phyloP scores from a whole-genome alignment of 805 yeast genomes.

The Saccharomycopsis fermentans region DNA sequence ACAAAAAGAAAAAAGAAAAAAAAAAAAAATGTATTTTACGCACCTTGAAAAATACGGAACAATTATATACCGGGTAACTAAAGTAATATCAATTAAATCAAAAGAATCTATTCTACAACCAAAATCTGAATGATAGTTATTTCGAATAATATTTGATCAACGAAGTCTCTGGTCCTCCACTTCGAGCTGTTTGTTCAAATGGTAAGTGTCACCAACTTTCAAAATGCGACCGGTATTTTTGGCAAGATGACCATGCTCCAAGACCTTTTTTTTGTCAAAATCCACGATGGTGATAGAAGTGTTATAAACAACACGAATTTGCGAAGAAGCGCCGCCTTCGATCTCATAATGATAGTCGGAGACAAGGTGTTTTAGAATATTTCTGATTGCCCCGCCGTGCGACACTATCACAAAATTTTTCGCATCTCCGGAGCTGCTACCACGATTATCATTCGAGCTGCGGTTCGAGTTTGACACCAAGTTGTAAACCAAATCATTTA shows the following conservation, averaged over 20 bases:
- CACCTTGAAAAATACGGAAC: not conserved
- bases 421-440: not conserved
- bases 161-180: slow-evolving; percentile 40
- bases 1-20: not conserved
- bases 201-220: slow-evolving; percentile 55
- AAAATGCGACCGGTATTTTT: slow-evolving; percentile 5
- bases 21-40: not conserved
- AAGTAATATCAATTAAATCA: too few relatives aligned
- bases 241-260: slow-evolving; percentile 30
- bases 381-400: slow-evolving; percentile 76
- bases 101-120: too few relatives aligned
- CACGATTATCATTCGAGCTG: not conserved
- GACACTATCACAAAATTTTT: slow-evolving; percentile 53
- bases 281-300: slow-evolving; percentile 67
- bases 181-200: slow-evolving; percentile 45
- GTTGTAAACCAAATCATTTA: slow-evolving; percentile 33
- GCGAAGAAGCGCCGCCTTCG: slow-evolving; percentile 27
- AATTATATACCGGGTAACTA: not conserved
- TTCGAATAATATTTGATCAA: too few relatives aligned
- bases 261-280: slow-evolving; percentile 32
- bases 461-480: slow-evolving; percentile 25
- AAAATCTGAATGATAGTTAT: too few relatives aligned
- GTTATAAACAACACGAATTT: slow-evolving; percentile 43
- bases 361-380: slow-evolving; percentile 40
- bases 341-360: slow-evolving; percentile 29